A percentile compares a stretch with the other conserved stretches of the same genome.
phyloP scores from a whole-genome alignment of 208 protist genomes.

The Leishmania arabica region DNA sequence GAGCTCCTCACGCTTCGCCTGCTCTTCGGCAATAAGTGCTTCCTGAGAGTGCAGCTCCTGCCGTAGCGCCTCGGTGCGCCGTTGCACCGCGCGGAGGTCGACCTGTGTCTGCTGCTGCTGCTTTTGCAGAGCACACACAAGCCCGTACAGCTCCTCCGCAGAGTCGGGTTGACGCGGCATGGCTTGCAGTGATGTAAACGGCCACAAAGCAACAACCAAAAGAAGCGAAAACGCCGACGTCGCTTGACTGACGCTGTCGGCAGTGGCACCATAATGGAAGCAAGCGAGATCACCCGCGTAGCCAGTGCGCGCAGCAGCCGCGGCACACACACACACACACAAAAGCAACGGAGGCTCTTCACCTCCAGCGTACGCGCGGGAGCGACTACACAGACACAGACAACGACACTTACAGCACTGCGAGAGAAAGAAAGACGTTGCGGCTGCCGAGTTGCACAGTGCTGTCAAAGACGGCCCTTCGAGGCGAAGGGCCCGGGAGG shows the following conservation, averaged over 20 bases:
- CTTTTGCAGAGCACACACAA: constrained; percentile 28
- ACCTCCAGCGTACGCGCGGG: neutral
- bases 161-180: constrained; percentile 1
- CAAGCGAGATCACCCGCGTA: neutral
- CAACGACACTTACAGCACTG: neutral
- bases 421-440: neutral
- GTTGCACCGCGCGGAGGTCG: constrained; percentile 22
- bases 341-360: neutral
- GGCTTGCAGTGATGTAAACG: neutral
- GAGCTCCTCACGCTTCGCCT: constrained; percentile 2
- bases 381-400: neutral
- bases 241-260: neutral
- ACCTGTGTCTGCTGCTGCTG: constrained; percentile 22
- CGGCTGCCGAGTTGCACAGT: neutral
- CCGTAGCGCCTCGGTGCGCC: constrained; percentile 11
- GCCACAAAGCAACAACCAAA: neutral
- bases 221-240: neutral
- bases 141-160: constrained; percentile 37
- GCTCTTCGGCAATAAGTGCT: constrained; percentile 9
- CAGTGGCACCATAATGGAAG: neutral
- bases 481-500: neutral
- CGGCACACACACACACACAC: neutral
- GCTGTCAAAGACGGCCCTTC: neutral
- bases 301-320: neutral
- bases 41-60: constrained; percentile 9